Evolutionary conservation across 2,329 filamentous ascomycete genomes (phyloP).

Genomic region (Alternaria solani): DNA sequence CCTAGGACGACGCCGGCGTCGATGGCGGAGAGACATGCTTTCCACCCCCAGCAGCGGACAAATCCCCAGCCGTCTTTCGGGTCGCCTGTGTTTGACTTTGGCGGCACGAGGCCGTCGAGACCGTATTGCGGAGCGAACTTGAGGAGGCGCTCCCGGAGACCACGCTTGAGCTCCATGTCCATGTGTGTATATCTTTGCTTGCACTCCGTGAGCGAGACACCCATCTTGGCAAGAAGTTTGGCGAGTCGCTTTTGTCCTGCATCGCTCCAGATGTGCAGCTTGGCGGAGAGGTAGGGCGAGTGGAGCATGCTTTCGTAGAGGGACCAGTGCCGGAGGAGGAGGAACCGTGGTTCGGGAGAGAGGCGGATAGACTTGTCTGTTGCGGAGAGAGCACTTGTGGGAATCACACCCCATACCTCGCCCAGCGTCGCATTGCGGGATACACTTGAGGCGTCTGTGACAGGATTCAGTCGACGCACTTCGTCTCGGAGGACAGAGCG

Average conservation of each 20-base stretch:
- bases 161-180: slow-evolving; percentile 95
- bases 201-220: slow-evolving; percentile 90
- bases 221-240: slow-evolving; percentile 97
- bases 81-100: slow-evolving; percentile 67
- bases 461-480: slow-evolving; percentile 90
- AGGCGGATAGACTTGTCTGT: slow-evolving; percentile 92
- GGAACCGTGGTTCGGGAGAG: slow-evolving; percentile 91
- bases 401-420: slow-evolving; percentile 82
- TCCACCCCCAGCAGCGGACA: slow-evolving; percentile 97
- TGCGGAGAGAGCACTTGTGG: slow-evolving; percentile 84
- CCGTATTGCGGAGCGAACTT: slow-evolving; percentile 95
- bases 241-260: slow-evolving; percentile 85
- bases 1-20: slow-evolving; percentile 94
- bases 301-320: slow-evolving; percentile 99
- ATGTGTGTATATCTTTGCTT: slow-evolving; percentile 97
- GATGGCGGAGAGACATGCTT: slow-evolving; percentile 88
- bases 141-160: slow-evolving; percentile 81
- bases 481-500: slow-evolving; percentile 89
- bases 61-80: slow-evolving; percentile 96
- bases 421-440: slow-evolving; percentile 68
- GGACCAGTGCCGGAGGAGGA: slow-evolving; percentile 95
- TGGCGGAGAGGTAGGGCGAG: slow-evolving; percentile 90
- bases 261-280: slow-evolving; percentile 94
- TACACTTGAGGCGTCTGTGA: slow-evolving; percentile 63
- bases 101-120: slow-evolving; percentile 89